Evolutionary conservation across 768 basidiomycete genomes (phyloP).

Genomic region (Serendipita sp.): DNA sequence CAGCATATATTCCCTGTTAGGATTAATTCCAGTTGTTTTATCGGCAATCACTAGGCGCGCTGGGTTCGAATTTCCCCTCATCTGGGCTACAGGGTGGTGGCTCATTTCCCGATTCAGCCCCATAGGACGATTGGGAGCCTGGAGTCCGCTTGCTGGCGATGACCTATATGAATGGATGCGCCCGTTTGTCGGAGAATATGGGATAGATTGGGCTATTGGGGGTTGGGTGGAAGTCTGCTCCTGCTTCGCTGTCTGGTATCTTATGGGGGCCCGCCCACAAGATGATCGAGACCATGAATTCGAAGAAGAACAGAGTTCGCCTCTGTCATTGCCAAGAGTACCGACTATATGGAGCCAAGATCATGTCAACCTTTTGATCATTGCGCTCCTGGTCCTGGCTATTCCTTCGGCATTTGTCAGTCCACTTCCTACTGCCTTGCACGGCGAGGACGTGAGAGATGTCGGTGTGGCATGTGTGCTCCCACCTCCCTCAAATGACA

Average conservation of each 20-base stretch:
- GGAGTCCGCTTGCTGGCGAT: conserved; percentile 41
- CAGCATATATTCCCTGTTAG: neutral
- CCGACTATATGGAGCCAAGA: conserved; percentile 20
- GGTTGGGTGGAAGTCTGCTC: conserved; percentile 58
- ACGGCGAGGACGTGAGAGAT: conserved; percentile 17
- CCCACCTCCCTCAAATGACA: conserved; percentile 32
- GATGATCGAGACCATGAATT: conserved; percentile 1
- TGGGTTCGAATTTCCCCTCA: conserved; percentile 40
- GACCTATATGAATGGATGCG: conserved; percentile 51
- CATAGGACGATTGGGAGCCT: conserved; percentile 53
- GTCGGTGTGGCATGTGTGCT: conserved; percentile 54
- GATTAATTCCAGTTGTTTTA: neutral
- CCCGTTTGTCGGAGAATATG: conserved; percentile 38
- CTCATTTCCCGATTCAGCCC: conserved; percentile 39
- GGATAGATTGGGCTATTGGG: conserved; percentile 59
- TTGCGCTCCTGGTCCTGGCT: conserved; percentile 17
- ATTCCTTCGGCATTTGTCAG: conserved; percentile 39
- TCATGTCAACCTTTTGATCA: conserved; percentile 26
- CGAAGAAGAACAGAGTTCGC: conserved; percentile 5
- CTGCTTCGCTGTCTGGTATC: conserved; percentile 35
- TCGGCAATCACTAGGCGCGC: neutral
- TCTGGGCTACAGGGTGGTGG: conserved; percentile 55
- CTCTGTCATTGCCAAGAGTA: neutral
- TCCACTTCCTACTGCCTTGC: conserved; percentile 23
- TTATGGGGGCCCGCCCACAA: conserved; percentile 28